Evolutionary conservation across 805 yeast genomes (phyloP), one percentile per base, ranked within the genome.

Genomic region (Millerago galiae): DNA sequence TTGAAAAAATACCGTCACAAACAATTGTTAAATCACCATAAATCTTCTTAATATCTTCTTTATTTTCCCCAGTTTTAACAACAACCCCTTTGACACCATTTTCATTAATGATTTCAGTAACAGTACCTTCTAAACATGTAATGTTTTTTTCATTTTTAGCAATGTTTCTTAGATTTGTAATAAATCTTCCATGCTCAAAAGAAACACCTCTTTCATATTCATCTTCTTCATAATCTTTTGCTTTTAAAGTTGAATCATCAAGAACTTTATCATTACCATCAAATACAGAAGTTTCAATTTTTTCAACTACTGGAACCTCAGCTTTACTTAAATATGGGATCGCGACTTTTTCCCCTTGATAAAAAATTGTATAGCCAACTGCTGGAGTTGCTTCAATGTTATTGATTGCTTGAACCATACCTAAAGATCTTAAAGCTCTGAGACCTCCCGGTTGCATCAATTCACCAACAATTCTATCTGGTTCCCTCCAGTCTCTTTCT

Each of bases 401-500:
- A 50, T 83, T 82, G 26, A 87, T 59, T 2, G 90, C 81, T 49
- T 78, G 77, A 15, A 75, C 74, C 88, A 93, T 80, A 5, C 96
- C 98, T 27, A 93, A 67, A 51, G 87, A 81, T 51, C 73, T 71
- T 43, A 93, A 68, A 1, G 96, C 91, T 59, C 83, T 79, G 25
- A 93, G 66, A n/a, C 99, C 99, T 29, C 88, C 90, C 4, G 99
- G 99, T 63, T 93, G 99, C 74, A 93, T 73, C 56, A 93, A 73
- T 62, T 93, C 99, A 33, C 99, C 99, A 27, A 93, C 98, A 44
- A 93, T 93, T 52, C 99, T 74, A 62, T 93, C 96, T 2, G 99
- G 99, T 61, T 79, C 83, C 16, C 77, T 62, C 87, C 96, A 86
- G 58, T 88, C 96, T 48, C 96, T 75, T 60, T 93, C 99, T 14